These are phyloP conservation scores for Cydonia oblonga DNA, from an alignment of 331 rosid species.

Conservation along the genomic window DNA sequence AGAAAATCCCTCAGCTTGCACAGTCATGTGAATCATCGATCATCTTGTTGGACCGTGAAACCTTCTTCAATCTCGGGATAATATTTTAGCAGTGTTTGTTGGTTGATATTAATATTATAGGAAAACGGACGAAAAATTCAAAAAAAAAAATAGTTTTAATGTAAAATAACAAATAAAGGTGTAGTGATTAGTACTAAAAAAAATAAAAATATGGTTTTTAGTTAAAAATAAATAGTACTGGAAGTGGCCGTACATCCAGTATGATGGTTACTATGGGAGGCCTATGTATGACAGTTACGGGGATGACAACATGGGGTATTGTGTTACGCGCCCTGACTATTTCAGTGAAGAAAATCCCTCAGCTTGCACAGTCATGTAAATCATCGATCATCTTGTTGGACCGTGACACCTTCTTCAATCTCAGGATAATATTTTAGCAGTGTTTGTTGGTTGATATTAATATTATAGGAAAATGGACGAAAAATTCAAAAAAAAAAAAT, in stretches of 20 bases:
- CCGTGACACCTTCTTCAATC: no score
- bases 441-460: no score
- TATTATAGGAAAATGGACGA: no score
- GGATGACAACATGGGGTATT: background rate
- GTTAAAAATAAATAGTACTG: no score
- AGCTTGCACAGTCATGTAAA: background rate
- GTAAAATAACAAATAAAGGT: no score
- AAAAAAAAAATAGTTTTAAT: no score
- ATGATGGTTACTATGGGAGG: slow-evolving; percentile 42
- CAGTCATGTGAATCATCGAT: slow-evolving; percentile 10
- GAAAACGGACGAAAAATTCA: no score
- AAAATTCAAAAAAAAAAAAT: no score
- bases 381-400: no score
- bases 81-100: background rate
- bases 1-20: slow-evolving; percentile 11
- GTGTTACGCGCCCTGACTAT: background rate
- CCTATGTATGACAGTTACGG: slow-evolving; percentile 55
- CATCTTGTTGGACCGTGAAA: background rate
- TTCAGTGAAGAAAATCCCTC: slow-evolving; percentile 17
- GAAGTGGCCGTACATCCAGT: slow-evolving; percentile 5
- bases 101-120: background rate
- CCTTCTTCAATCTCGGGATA: background rate
- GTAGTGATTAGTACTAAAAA: no score
- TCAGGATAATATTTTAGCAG: no score
- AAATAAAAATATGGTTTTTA: no score